These are phyloP conservation scores for Malus hybrid DNA, from an alignment of 331 rosid genomes.

Conservation along the genomic window DNA sequence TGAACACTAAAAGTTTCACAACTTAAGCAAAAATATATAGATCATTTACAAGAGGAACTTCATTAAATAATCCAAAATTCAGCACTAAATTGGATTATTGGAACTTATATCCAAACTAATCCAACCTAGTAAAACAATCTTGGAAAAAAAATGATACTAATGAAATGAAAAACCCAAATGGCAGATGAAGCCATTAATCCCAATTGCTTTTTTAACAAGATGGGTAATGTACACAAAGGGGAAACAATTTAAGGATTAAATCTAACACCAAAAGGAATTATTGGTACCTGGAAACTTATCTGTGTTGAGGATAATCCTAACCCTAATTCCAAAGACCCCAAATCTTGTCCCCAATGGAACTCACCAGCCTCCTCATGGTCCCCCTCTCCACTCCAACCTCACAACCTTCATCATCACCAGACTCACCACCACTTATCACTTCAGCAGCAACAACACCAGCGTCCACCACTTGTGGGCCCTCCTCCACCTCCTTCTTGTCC, in stretches of 20 bases:
- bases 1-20: background rate
- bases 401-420: background rate
- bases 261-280: too few species aligned
- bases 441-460: background rate
- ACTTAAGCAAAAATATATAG: background rate
- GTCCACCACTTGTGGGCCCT: background rate
- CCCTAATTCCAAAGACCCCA: conserved; percentile 26
- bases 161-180: too few species aligned
- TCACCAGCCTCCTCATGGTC: conserved; percentile 15
- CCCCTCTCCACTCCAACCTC: conserved; percentile 10
- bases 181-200: background rate
- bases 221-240: background rate
- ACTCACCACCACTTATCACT: background rate
- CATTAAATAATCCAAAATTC: background rate
- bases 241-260: too few species aligned
- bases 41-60: background rate
- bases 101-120: too few species aligned
- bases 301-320: conserved; percentile 1
- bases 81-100: background rate
- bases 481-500: background rate
- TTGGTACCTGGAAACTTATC: background rate
- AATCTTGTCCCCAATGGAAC: conserved; percentile 23
- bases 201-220: background rate
- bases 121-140: background rate
- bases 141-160: background rate